A percentile compares a stretch with the other conserved stretches of the same genome.
Evolutionary conservation across 805 yeast genomes (phyloP).

Genomic region (Candida sakaeoensis): DNA sequence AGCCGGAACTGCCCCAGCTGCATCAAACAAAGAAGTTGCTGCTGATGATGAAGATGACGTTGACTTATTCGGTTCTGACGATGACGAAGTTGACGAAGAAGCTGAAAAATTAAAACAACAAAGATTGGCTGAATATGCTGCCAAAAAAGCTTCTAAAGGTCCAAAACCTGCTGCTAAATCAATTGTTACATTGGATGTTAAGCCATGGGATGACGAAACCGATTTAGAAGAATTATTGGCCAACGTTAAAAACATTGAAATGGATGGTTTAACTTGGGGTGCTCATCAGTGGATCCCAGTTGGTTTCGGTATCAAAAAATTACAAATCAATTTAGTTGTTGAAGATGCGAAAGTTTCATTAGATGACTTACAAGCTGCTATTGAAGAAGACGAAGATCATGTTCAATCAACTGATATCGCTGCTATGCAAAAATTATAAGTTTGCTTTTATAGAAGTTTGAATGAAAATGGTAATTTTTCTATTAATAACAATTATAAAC

Average conservation of each 20-base stretch:
- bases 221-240: conserved; percentile 84
- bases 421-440: conserved; percentile 95
- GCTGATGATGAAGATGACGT: conserved; percentile 84
- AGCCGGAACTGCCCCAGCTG: conserved; percentile 66
- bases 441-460: conserved; percentile 3
- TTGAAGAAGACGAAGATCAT: conserved; percentile 96
- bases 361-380: conserved; percentile 75
- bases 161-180: conserved; percentile 99
- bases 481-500: neutral
- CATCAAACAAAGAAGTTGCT: conserved; percentile 52
- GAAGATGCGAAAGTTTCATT: conserved; percentile 95
- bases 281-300: conserved; percentile 93
- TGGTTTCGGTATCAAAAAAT: conserved; percentile 99
- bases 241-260: conserved; percentile 77
- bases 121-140: conserved; percentile 97
- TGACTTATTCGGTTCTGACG: conserved; percentile 90
- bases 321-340: conserved; percentile 96
- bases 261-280: conserved; percentile 98
- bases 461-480: neutral
- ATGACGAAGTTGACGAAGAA: conserved; percentile 92
- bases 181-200: conserved; percentile 91
- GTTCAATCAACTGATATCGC: conserved; percentile 98
- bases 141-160: conserved; percentile 95
- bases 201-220: conserved; percentile 99
- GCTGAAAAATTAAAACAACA: conserved; percentile 97